Base-by-base conservation (phyloP, 2,329 filamentous ascomycete species). In the Aspergillus sp. region DNA sequence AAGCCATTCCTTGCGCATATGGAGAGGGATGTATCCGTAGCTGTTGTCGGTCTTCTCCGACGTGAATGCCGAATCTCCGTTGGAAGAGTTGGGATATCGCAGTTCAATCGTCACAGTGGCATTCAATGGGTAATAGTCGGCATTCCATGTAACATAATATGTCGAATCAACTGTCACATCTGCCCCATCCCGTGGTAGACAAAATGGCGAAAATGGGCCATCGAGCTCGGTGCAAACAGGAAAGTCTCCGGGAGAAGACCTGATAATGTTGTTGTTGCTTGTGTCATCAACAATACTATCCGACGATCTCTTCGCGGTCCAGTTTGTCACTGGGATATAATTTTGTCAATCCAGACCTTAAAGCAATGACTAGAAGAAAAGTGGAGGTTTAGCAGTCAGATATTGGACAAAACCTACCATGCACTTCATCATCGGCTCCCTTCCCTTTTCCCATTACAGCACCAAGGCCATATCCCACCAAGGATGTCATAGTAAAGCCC, bases 1-100 rank as follows among this genome's bases (percentile, higher is more conserved):
- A 33, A 70, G 57, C 68, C 67, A 71, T n/a, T 57, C 57, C 40
- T 66, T 59, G 27, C 61, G 52, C 59, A 69, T 70, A 10, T 56
- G 54, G 7, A 73, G 49, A 2, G 60, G 51, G n/a, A 65, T 56
- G 45, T 63, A 67, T 37, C 70, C 69, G 46, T 65, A 60, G 31
- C 57, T 60, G 48, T 70, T 71, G 27, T 58, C 53, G 2, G 58
- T 64, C 19, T 48, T 50, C 2, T 55, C 59, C 5, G 68, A 70
- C 5, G 59, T 61, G 57, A 61, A 71, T 3, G 66, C 65, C 26
- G 65, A 60, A 27, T 60, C 50, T 6, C 63, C 60, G 6, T 46
- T 42, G 3, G 60, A 53, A 29, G 61, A 55, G 39, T 70, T 64
- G 41, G 52, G 46, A 46, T 64, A 70, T 47, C 59, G 52, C 40